Conservation (phyloP, 2,329 filamentous ascomycete species). For the Calonectria hawksworthii region DNA sequence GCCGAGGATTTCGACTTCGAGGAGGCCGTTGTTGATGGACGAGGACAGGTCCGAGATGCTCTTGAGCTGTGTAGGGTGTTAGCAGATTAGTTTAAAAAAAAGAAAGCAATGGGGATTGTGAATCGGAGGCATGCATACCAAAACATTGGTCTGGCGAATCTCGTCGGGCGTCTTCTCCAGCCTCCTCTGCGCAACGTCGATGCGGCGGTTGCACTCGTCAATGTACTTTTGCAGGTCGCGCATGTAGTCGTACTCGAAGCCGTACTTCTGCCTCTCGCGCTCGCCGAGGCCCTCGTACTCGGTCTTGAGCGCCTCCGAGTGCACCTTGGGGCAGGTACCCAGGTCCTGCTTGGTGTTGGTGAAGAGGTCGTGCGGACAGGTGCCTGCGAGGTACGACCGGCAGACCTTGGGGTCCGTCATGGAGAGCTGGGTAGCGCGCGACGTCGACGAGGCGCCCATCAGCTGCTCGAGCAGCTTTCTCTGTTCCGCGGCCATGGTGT, state of each 20-base stretch:
- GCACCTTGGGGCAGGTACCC: slow-evolving; percentile 88
- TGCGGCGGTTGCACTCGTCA: slow-evolving; percentile 94
- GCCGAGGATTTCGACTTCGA: slow-evolving; percentile 88
- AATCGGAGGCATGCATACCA: slow-evolving; percentile 61
- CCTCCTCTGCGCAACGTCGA: slow-evolving; percentile 89
- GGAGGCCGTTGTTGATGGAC: slow-evolving; percentile 84
- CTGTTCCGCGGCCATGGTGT: slow-evolving; percentile 88
- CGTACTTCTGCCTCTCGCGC: slow-evolving; percentile 81
- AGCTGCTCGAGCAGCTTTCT: slow-evolving; percentile 98
- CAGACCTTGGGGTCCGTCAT: slow-evolving; percentile 95
- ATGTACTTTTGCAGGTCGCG: slow-evolving; percentile 97
- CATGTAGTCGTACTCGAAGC: slow-evolving; percentile 97
- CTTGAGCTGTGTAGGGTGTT: slow-evolving; percentile 69
- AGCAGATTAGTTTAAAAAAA: slow-evolving; percentile 10
- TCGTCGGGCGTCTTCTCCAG: slow-evolving; percentile 98
- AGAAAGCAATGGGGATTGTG: rapidly evolving
- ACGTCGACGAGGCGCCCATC: slow-evolving; percentile 82
- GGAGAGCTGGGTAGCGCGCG: slow-evolving; percentile 84
- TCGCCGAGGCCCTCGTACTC: slow-evolving; percentile 86
- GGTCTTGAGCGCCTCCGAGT: slow-evolving; percentile 88
- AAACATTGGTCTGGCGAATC: slow-evolving; percentile 91
- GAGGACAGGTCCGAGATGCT: slow-evolving; percentile 84
- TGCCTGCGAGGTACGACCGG: slow-evolving; percentile 92
- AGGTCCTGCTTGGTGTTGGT: slow-evolving; percentile 99
- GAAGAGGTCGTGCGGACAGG: slow-evolving; percentile 98